A percentile compares a stretch with the other conserved stretches of the same genome.
phyloP scores from a whole-genome alignment of 768 basidiomycete genomes.

The Sutorius australiensis region DNA sequence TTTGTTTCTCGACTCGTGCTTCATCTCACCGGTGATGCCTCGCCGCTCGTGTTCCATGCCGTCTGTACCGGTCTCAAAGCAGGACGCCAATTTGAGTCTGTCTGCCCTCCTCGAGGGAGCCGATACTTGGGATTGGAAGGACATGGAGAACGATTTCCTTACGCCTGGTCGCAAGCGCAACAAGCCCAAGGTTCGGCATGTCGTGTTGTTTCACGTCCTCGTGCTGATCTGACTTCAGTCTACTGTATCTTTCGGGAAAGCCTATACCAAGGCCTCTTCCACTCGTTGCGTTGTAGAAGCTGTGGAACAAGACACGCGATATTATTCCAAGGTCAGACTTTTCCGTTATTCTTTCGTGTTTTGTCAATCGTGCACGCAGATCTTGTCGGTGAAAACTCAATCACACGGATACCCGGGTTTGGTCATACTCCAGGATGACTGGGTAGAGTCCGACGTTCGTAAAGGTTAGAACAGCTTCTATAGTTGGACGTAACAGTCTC shows the following conservation, averaged over 20 bases:
- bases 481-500: not conserved
- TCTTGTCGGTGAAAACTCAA: conserved; percentile 47
- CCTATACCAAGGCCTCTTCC: conserved; percentile 35
- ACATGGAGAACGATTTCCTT: conserved; percentile 47
- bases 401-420: conserved; percentile 36
- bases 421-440: conserved; percentile 73
- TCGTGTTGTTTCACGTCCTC: not conserved
- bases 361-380: conserved; percentile 31
- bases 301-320: conserved; percentile 36
- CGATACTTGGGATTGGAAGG: conserved; percentile 68
- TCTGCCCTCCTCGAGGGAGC: conserved; percentile 55
- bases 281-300: conserved; percentile 56
- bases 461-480: conserved; percentile 42
- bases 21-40: conserved; percentile 10
- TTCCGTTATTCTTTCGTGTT: not conserved
- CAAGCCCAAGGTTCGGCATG: conserved; percentile 18
- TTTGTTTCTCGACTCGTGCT: not conserved
- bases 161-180: conserved; percentile 41
- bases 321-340: conserved; percentile 19
- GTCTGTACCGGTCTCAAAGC: not conserved
- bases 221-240: conserved; percentile 16
- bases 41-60: conserved; percentile 12
- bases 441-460: conserved; percentile 61
- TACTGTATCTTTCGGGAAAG: conserved; percentile 5
- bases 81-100: conserved; percentile 40